A percentile compares a stretch with the other conserved stretches of the same genome.
Conservation (phyloP, 208 protist genomes). For the Strigomonas galati region DNA sequence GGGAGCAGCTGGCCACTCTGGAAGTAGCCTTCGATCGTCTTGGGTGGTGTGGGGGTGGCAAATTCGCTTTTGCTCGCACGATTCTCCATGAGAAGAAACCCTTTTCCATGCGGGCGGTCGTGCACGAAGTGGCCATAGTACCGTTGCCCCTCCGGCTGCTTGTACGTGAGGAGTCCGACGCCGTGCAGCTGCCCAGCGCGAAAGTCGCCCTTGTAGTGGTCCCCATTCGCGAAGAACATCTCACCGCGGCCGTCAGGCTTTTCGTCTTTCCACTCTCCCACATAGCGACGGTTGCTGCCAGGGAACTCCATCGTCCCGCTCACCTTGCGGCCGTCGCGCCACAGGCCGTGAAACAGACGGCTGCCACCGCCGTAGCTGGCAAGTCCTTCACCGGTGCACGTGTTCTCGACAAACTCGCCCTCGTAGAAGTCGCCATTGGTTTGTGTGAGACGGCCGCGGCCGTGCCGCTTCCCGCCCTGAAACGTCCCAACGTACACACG, state of each 20-base stretch:
- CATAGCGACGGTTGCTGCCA: constrained; percentile 34
- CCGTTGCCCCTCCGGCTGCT: constrained; percentile 24
- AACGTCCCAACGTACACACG: constrained; percentile 56
- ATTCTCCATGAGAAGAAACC: constrained; percentile 21
- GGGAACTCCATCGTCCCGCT: constrained; percentile 36
- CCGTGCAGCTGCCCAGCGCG: constrained; percentile 44
- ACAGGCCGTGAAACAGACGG: constrained; percentile 32
- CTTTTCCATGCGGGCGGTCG: constrained; percentile 55
- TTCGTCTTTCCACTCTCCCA: constrained; percentile 50
- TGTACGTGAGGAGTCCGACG: constrained; percentile 35
- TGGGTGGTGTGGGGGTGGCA: constrained; percentile 5
- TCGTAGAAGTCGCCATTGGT: constrained; percentile 61
- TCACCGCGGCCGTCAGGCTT: constrained; percentile 38
- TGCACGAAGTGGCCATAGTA: constrained; percentile 61
- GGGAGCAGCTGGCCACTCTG: constrained; percentile 25
- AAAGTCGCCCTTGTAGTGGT: constrained; percentile 56
- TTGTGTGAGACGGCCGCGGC: constrained; percentile 40
- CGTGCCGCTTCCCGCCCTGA: constrained; percentile 38
- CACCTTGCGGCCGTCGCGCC: constrained; percentile 35
- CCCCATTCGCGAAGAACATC: constrained; percentile 58
- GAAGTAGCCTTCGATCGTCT: constrained; percentile 33
- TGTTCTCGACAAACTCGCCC: constrained; percentile 42
- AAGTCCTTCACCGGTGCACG: constrained; percentile 42
- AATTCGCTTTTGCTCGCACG: constrained; percentile 3
- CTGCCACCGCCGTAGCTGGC: constrained; percentile 26